A percentile compares a stretch with the other conserved stretches of the same genome.
Evolutionary conservation across 495 filamentous ascomycete genomes (phyloP).

Genomic region (Glutinoglossum americanum): DNA sequence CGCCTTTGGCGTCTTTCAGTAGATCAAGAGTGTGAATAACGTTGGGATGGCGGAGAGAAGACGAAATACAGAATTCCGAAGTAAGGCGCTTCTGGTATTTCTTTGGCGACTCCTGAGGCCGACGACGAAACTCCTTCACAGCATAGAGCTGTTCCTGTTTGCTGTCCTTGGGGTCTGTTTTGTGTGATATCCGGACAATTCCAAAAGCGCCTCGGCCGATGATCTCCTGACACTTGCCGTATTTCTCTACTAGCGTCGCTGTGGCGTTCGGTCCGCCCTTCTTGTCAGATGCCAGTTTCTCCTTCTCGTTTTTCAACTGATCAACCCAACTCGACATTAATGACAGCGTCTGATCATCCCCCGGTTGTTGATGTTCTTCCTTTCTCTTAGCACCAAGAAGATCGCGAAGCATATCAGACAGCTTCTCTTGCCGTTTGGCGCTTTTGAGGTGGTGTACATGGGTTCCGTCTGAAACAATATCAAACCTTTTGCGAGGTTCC

Average conservation of each 20-base stretch:
- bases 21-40: conserved; percentile 96
- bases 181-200: conserved; percentile 96
- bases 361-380: conserved; percentile 34
- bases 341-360: conserved; percentile 63
- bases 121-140: conserved; percentile 91
- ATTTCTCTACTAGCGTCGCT: conserved; percentile 81
- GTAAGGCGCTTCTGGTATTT: conserved; percentile 96
- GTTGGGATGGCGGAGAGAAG: conserved; percentile 87
- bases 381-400: conserved; percentile 55
- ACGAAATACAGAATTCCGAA: conserved; percentile 98
- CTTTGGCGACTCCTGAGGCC: conserved; percentile 81
- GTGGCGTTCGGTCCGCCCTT: conserved; percentile 56
- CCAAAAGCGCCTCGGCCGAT: conserved; percentile 96
- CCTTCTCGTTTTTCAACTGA: conserved; percentile 72
- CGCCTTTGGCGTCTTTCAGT: conserved; percentile 84
- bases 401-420: conserved; percentile 75
- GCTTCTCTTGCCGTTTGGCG: conserved; percentile 78
- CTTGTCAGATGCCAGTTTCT: conserved; percentile 49
- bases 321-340: conserved; percentile 93
- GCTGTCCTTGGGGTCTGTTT: conserved; percentile 61
- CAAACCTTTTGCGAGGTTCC: conserved; percentile 32
- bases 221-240: conserved; percentile 96
- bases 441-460: conserved; percentile 78
- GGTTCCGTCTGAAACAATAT: conserved; percentile 35
- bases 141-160: conserved; percentile 79